A percentile compares a stretch with the other conserved stretches of the same genome.
These are phyloP conservation scores for Phyllosticta paracitricarpa DNA, from an alignment of 2,329 filamentous ascomycete genomes.

Conservation along the genomic window DNA sequence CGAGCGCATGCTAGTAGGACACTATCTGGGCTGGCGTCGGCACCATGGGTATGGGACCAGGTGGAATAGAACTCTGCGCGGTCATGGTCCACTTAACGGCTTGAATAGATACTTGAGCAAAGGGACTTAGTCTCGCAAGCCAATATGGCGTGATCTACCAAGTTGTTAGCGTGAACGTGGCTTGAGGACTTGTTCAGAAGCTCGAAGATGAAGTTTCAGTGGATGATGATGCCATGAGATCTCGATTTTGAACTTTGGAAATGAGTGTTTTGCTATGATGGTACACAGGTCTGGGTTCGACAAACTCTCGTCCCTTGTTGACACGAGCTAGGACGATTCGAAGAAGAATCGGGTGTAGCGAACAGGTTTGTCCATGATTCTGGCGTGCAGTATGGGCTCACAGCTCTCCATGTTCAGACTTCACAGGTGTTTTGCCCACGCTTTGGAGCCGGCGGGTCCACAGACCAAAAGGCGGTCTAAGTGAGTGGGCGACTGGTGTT, in stretches of 20 bases:
- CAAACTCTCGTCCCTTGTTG: too few relatives aligned
- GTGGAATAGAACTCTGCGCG: not conserved
- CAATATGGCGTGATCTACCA: not conserved
- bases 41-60: not conserved
- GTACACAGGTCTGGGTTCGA: too few relatives aligned
- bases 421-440: not conserved
- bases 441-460: not conserved
- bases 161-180: not conserved
- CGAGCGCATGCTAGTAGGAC: not conserved
- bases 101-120: not conserved
- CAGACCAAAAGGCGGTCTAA: not conserved
- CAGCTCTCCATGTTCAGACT: not conserved
- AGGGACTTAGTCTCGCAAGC: not conserved
- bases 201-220: not conserved
- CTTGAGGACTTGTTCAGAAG: not conserved
- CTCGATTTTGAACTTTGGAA: too few relatives aligned
- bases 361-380: not conserved
- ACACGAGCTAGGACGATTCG: not conserved
- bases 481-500: not conserved
- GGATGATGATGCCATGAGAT: too few relatives aligned
- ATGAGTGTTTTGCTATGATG: too few relatives aligned
- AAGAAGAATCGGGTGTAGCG: not conserved
- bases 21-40: not conserved
- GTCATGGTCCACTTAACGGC: not conserved
- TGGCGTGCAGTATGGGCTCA: too few relatives aligned